Percentiles rank a stretch among this genome's conserved stretches.
Evolutionary conservation across 306 rosid genomes (phyloP).

Genomic region (Cercis canadensis): DNA sequence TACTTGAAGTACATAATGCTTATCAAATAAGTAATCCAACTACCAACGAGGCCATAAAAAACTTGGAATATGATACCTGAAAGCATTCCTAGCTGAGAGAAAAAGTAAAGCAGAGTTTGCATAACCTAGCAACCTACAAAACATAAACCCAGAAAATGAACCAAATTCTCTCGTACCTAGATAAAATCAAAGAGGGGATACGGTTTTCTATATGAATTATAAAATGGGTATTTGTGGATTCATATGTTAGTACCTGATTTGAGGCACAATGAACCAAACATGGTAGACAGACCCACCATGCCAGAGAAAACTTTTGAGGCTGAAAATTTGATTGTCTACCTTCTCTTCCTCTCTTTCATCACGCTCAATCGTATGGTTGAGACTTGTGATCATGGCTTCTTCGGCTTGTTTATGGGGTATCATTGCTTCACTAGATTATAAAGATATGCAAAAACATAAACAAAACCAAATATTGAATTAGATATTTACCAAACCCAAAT

Average conservation of each 20-base stretch:
- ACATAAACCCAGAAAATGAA: too few relatives aligned
- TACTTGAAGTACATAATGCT: conserved; percentile 64
- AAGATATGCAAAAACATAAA: conserved; percentile 43
- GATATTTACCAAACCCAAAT: conserved; percentile 36
- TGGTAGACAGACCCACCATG: conserved; percentile 95
- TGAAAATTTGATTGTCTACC: conserved; percentile 43
- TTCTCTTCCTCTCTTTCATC: conserved; percentile 65
- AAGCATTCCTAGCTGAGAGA: conserved; percentile 64
- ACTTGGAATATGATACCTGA: conserved; percentile 60
- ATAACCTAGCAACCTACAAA: conserved; percentile 74
- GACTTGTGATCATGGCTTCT: conserved; percentile 64
- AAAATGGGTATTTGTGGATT: too few relatives aligned
- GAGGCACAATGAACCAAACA: conserved; percentile 98
- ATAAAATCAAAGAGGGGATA: too few relatives aligned
- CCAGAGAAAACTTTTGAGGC: conserved; percentile 70
- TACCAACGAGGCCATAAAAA: conserved; percentile 61
- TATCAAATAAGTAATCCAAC: conserved; percentile 71
- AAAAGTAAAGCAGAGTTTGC: conserved; percentile 62
- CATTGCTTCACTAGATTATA: conserved; percentile 51
- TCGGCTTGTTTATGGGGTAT: conserved; percentile 67
- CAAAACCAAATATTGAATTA: background rate
- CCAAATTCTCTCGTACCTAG: too few relatives aligned
- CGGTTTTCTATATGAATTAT: too few relatives aligned
- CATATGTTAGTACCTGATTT: conserved; percentile 73
- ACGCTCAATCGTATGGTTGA: conserved; percentile 49